These are phyloP conservation scores for Microsporum canis DNA, from an alignment of 2,329 filamentous ascomycete genomes.

Conservation along the genomic window DNA sequence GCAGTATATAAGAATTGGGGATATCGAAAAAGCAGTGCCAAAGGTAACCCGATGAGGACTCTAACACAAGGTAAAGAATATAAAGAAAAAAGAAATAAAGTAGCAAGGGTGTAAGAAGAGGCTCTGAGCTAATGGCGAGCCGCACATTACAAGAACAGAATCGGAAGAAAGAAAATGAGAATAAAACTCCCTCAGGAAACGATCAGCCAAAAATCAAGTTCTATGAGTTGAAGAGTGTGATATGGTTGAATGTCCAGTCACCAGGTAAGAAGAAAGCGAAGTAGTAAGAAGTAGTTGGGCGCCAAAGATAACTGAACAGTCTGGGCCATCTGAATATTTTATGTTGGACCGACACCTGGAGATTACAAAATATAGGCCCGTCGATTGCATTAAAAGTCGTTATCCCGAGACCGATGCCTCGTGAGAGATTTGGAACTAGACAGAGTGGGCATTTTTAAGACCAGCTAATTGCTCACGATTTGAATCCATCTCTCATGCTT, in stretches of 20 bases:
- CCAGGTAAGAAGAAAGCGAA: neutral
- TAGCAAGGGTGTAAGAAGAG: neutral
- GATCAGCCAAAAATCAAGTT: neutral
- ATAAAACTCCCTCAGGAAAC: neutral
- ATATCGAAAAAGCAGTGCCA: conserved; percentile 1
- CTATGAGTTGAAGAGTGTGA: neutral
- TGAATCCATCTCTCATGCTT: conserved; percentile 77
- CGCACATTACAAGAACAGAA: neutral
- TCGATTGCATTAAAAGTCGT: conserved; percentile 2
- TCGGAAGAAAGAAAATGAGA: neutral
- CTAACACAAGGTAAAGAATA: neutral
- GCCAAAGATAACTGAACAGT: neutral
- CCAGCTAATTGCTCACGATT: conserved; percentile 40
- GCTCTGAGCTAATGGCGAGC: neutral
- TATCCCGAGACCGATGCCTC: neutral
- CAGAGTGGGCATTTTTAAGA: neutral
- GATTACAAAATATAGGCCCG: neutral
- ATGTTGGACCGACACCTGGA: neutral
- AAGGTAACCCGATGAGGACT: neutral
- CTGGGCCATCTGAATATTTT: neutral
- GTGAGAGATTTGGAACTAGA: neutral
- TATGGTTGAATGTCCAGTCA: neutral
- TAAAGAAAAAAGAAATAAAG: neutral
- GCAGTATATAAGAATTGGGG: conserved; percentile 2
- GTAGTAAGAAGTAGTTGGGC: neutral